Evolutionary conservation across 768 basidiomycete genomes (phyloP).

Genomic region (Trametes punicea): DNA sequence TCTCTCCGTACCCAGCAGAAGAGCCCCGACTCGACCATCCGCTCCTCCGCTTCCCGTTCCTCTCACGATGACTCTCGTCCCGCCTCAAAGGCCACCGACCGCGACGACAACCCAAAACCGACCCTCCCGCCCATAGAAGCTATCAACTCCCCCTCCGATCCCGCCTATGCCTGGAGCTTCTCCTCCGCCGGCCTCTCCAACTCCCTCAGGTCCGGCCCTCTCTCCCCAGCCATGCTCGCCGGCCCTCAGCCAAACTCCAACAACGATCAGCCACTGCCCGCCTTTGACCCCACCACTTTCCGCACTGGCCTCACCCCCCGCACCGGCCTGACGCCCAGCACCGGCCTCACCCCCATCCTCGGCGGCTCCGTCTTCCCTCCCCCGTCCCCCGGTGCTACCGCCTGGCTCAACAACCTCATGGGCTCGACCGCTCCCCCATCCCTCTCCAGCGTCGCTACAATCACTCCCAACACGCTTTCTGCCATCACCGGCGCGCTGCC

Average conservation of each 20-base stretch:
- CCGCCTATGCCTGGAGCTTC: conserved; percentile 58
- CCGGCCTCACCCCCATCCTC: conserved; percentile 71
- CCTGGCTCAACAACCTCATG: conserved; percentile 84
- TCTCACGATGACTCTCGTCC: conserved; percentile 26
- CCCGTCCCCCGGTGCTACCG: conserved; percentile 83
- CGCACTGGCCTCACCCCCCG: conserved; percentile 86
- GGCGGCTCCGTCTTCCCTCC: conserved; percentile 71
- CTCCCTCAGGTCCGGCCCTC: conserved; percentile 88
- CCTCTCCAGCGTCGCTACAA: conserved; percentile 35
- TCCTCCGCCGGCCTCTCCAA: conserved; percentile 55
- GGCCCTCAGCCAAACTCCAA: conserved; percentile 61
- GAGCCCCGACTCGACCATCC: conserved; percentile 31
- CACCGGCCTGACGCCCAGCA: conserved; percentile 79
- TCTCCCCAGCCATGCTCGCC: conserved; percentile 94
- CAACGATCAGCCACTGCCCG: conserved; percentile 33
- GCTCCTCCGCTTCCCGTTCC: conserved; percentile 27
- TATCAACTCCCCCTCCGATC: conserved; percentile 68
- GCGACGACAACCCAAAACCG: conserved; percentile 49
- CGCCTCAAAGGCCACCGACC: conserved; percentile 21
- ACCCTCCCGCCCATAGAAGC: conserved; percentile 79
- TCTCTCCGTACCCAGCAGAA: conserved; percentile 39
- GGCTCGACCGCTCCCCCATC: conserved; percentile 45
- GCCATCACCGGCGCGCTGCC: conserved; percentile 77
- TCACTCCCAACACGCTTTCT: conserved; percentile 68
- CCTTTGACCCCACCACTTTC: conserved; percentile 71